Evolutionary conservation across 805 yeast genomes (phyloP), one percentile per base, ranked within the genome.

Genomic region (Candida nitratophila): DNA sequence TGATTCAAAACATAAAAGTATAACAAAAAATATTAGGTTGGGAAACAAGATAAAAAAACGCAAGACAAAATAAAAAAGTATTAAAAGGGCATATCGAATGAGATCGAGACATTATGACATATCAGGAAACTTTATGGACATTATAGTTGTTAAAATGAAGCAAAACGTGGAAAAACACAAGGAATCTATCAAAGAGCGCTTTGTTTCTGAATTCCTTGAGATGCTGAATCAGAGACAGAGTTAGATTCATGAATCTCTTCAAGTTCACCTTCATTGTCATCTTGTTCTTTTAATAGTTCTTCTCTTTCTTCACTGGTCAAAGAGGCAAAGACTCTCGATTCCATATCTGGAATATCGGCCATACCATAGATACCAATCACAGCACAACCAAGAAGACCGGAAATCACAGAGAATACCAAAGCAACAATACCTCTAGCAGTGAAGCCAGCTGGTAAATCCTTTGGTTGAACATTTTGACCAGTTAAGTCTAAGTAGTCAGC

Each of bases 361-460:
- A 86, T 65, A 68, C 99, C 99, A 66, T 91, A 93, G 63, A 81
- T 56, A 40, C 84, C 75, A 58, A 93, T 86, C 52, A 83, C 74
- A 45, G 68, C 70, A 66, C 90, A 69, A 65, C 99, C 99, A 17
- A 87, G 65, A 50, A 87, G 60, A 59, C 93, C 99, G 41, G 96
- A 77, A 54, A 91, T 57, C 72, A 86, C 78, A 7, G 96, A 87
- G 74, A 93, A 91, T 17, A 84, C 91, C 64, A 93, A 70, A 12
- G 98, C 98, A 43, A 91, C 95, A 61, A 84, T 82, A 71, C 99
- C 99, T 61, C 84, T 81, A 46, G 95, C 86, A 41, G 98, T 91
- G 77, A 93, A 93, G 17, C 97, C 97, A 38, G 73, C 60, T 39
- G 98, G 98, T 56, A 93, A 75, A 36, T 66, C 54, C 50, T 70